These are phyloP conservation scores for Corymbia maculata DNA, from an alignment of 345 rosid species.

Conservation along the genomic window DNA sequence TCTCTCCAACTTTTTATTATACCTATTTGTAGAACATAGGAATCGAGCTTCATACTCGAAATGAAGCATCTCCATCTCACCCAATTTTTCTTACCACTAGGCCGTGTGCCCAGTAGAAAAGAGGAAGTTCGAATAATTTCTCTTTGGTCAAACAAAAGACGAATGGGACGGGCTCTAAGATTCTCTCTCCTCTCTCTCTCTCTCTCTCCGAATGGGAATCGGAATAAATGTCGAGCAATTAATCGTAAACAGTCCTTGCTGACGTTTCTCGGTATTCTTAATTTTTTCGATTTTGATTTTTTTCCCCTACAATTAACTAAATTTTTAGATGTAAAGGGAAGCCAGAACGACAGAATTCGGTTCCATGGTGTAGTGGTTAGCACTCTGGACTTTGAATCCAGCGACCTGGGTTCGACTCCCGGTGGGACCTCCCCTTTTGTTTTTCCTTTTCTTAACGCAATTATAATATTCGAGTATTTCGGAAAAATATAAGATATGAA, in stretches of 20 bases:
- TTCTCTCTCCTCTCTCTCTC: neutral
- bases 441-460: neutral
- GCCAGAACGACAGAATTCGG: neutral
- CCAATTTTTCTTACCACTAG: neutral
- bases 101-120: neutral
- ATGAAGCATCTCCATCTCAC: no score
- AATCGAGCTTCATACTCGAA: no score
- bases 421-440: constrained; percentile 49
- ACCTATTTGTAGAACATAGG: no score
- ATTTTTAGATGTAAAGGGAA: no score
- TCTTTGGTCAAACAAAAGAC: neutral
- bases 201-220: neutral
- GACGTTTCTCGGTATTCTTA: neutral
- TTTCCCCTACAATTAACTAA: no score
- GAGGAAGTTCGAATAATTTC: neutral
- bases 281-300: rapidly evolving
- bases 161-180: neutral
- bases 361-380: constrained; percentile 99
- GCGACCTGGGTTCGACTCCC: constrained; percentile 98
- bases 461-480: neutral
- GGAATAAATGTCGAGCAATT: neutral
- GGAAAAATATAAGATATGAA: neutral
- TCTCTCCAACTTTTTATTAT: no score
- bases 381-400: constrained; percentile 99
- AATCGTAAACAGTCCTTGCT: neutral